These are phyloP conservation scores for Fusarium luffae DNA, from an alignment of 2,329 filamentous ascomycete species.

Conservation along the genomic window DNA sequence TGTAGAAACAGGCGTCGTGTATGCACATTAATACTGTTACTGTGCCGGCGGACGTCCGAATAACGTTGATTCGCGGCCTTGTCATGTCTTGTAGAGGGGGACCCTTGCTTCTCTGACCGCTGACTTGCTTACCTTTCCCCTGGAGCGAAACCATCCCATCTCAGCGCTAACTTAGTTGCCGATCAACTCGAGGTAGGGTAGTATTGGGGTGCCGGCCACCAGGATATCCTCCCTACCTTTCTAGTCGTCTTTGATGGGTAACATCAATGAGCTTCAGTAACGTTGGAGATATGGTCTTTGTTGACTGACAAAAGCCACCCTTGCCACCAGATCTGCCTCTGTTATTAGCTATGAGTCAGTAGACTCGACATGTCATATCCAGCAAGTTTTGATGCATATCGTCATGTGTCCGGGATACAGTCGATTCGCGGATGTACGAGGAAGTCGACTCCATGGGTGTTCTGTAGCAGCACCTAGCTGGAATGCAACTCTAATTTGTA, in stretches of 20 bases:
- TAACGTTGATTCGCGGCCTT: neutral
- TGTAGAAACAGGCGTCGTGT: neutral
- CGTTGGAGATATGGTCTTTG: neutral
- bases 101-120: neutral
- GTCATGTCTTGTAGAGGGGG: neutral
- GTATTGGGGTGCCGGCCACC: constrained; percentile 19
- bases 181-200: constrained; percentile 16
- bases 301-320: neutral
- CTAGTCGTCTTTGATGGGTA: neutral
- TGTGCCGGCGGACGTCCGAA: neutral
- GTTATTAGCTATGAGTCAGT: neutral
- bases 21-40: neutral
- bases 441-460: neutral
- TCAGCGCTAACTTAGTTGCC: constrained; percentile 7
- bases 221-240: constrained; percentile 4
- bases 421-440: neutral
- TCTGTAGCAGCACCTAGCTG: neutral
- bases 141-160: neutral
- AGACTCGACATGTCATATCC: neutral
- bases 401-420: neutral
- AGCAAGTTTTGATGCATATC: neutral
- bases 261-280: neutral
- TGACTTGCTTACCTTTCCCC: neutral
- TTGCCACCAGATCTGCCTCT: neutral
- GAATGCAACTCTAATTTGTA: neutral